Conservation (phyloP, 345 rosid genomes). For the Gossypium raimondii region DNA sequence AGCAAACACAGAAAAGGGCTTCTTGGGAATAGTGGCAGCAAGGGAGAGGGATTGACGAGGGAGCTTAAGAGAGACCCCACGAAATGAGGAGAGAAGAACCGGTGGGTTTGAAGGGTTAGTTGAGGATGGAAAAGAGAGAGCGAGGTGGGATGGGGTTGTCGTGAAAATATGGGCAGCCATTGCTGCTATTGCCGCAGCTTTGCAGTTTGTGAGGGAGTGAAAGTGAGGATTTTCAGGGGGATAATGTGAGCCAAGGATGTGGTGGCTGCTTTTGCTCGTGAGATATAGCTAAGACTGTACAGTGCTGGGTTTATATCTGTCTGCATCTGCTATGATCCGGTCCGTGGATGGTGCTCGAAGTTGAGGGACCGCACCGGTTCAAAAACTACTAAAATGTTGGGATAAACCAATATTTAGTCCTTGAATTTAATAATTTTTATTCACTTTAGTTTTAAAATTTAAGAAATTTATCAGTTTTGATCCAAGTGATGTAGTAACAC, state of each 20-base stretch:
- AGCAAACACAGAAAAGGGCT: constrained; percentile 49
- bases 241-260: constrained; percentile 20
- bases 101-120: constrained; percentile 11
- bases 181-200: constrained; percentile 40
- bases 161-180: constrained; percentile 59
- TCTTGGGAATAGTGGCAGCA: constrained; percentile 30
- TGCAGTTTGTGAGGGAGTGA: constrained; percentile 17
- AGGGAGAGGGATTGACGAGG: constrained; percentile 39
- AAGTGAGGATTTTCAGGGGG: constrained; percentile 6
- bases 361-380: background rate
- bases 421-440: no score
- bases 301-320: background rate
- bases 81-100: constrained; percentile 42
- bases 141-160: constrained; percentile 23
- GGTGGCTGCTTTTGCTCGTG: constrained; percentile 9
- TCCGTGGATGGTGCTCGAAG: background rate
- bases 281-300: background rate
- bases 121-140: constrained; percentile 24
- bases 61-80: constrained; percentile 48
- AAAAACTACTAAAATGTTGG: background rate
- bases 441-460: no score
- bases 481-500: no score
- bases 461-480: no score
- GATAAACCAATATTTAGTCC: no score
- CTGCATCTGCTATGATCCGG: background rate